Base-by-base conservation (phyloP, 768 basidiomycete species). In the Boletus fagicola region DNA sequence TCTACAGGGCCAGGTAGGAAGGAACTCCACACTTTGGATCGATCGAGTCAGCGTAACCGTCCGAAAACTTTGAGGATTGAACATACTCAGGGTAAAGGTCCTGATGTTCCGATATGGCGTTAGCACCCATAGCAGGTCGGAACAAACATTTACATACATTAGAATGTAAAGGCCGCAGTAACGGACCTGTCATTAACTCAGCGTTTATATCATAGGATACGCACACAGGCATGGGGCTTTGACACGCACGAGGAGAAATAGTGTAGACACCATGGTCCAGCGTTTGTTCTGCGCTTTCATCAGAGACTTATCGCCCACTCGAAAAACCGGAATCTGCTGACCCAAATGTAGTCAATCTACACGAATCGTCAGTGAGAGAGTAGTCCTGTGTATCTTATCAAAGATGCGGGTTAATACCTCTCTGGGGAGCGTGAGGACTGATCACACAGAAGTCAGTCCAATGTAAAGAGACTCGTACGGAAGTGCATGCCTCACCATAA, bases 1-100 rank as follows among this genome's bases (percentile, higher is more conserved):
- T 56, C 39, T 45, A 2, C 24, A 26, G 58, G 54, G 6, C 51
- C 54, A 36, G 63, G 45, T 10, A 63, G 26, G 22, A 63, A 54
- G 10, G 59, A 56, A 40, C 55, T 54, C 26, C 55, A 53, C 43
- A 51, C 59, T 64, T 11, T 26, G 1, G 22, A 39, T 43, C 16
- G 13, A n/a, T 10, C 15, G 20, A 6, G 42, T 65, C 20, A 64
- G 46, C 16, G 35, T 2, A 33, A 18, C 26, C 11, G 18, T 16
- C 18, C 20, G 0, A 7, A 24, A 30, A 1, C 28, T 10, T 28
- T 3, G 15, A 36, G 9, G 24, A 3, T 24, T 2, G n/a, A 31
- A 54, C 60, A 9, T 47, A 58, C 62, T 5, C 11, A 62, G 3
- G 5, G 51, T n/a, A 22, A n/a, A 26, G 1, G 18, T 24, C n/a